Evolutionary conservation across 495 filamentous ascomycete species (phyloP), one percentile per base, ranked within the genome.

Genomic region (Podospora anserina): DNA sequence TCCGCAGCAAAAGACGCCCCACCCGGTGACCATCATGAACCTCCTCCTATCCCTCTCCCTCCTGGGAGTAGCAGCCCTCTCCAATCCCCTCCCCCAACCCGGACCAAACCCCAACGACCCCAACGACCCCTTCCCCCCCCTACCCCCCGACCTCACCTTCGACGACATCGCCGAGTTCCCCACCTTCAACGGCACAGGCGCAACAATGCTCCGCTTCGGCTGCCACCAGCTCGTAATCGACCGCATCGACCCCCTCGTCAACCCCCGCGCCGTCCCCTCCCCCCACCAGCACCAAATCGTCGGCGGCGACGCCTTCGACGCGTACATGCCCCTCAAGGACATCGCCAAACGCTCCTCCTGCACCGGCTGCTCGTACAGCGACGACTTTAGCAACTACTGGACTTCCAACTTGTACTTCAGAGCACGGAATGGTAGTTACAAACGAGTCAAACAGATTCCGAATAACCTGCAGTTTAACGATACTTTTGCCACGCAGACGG

Each of bases 351-450:
- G 19, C 5, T 62, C 60, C 4, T 30, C 23, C 9, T 62, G 60
- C 23, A 62, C 60, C 7, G 30, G 26, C 5, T 62, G 60, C 30
- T n/a, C 16, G 4, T 62, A 30, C 18, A 18, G 16, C 23, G 60
- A 62, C 5, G 60, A 62, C 23, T 62, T 62, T 18, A 26, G 19
- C 23, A 62, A 62, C 60, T 62, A 62, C 60, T 62, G 60, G 60
- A 62, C 60, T 0, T 11, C 23, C 9, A 62, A 62, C 30, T 16
- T 62, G 19, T 62, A 30, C 23, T 62, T 62, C 16, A 6, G 60
- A 2, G 60, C 60, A 5, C 20, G 27, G 30, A 62, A 62, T 16
- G 60, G 60, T 15, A 62, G 26, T 15, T 62, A 28, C 23, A 62
- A 62, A n/a, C 23, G 60, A 11, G 60, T 62, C 0, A 19, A 19